Evolutionary conservation across 2,329 filamentous ascomycete genomes (phyloP).

Genomic region (Phaeoacremonium minimum): DNA sequence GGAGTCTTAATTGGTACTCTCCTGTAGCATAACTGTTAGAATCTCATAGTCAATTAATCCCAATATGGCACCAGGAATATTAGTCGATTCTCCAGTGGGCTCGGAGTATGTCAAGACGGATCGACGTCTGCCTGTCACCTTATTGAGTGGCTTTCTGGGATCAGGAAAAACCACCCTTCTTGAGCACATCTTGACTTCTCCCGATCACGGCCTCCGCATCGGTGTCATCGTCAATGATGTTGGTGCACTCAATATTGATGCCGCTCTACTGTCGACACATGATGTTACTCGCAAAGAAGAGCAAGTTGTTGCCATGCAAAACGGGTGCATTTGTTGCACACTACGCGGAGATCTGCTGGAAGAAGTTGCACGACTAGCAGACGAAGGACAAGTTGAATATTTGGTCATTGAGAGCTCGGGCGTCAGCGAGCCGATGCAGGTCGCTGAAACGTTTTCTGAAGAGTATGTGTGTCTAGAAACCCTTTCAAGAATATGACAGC

Average conservation of each 20-base stretch:
- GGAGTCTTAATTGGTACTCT: no score
- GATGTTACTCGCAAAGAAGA: constrained; percentile 55
- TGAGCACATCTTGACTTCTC: constrained; percentile 61
- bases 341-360: constrained; percentile 67
- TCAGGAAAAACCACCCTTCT: constrained; percentile 66
- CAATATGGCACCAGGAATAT: not conserved
- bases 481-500: not conserved
- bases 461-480: constrained; percentile 1
- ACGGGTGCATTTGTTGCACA: constrained; percentile 75
- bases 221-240: constrained; percentile 74
- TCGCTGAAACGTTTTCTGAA: constrained; percentile 63
- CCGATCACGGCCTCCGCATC: constrained; percentile 62
- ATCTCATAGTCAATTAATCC: no score
- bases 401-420: constrained; percentile 69
- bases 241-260: constrained; percentile 62
- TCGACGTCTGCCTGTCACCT: not conserved
- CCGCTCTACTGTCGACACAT: constrained; percentile 53
- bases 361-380: constrained; percentile 61
- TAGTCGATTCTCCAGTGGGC: not conserved
- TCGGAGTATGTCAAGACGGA: not conserved
- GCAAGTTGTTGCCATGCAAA: constrained; percentile 64
- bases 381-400: constrained; percentile 63
- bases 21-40: no score
- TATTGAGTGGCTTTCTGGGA: not conserved
- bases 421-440: constrained; percentile 69